Conservation (phyloP, 1,284 basidiomycete genomes). For the Ceratobasidium sp. region DNA sequence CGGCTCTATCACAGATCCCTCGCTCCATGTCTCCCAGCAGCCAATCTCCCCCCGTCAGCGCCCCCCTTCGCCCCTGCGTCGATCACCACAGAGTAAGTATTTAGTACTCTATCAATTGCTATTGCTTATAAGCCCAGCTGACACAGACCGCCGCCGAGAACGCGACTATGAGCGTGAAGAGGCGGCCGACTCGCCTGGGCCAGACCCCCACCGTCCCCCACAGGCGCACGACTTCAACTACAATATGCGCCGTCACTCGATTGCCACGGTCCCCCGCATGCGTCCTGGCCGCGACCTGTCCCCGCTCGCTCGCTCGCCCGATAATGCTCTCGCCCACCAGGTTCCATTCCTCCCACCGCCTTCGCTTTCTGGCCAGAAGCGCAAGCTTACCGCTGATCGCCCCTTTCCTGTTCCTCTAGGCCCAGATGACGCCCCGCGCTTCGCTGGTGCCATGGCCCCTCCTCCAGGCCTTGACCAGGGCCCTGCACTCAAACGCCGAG, state of each 20-base stretch:
- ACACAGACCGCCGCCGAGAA: slow-evolving; percentile 51
- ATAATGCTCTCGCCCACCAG: slow-evolving; percentile 35
- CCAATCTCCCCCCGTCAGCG: slow-evolving; percentile 62
- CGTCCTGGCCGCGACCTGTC: slow-evolving; percentile 45
- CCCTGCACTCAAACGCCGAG: slow-evolving; percentile 81
- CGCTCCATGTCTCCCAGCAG: slow-evolving; percentile 72
- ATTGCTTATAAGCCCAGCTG: slow-evolving; percentile 1
- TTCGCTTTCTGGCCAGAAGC: slow-evolving; percentile 70
- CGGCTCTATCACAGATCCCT: slow-evolving; percentile 84
- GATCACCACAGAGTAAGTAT: slow-evolving; percentile 49
- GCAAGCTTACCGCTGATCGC: slow-evolving; percentile 82
- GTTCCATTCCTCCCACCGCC: slow-evolving; percentile 47
- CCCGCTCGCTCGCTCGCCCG: slow-evolving; percentile 45
- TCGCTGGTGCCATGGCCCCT: slow-evolving; percentile 25
- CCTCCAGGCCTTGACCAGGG: slow-evolving; percentile 46
- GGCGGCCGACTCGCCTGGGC: slow-evolving; percentile 43
- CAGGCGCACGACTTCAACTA: slow-evolving; percentile 66
- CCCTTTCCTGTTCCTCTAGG: slow-evolving; percentile 35
- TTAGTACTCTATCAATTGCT: neutral
- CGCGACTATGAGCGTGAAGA: slow-evolving; percentile 41
- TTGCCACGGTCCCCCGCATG: slow-evolving; percentile 61
- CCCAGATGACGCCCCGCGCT: slow-evolving; percentile 28
- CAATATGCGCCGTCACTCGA: slow-evolving; percentile 75
- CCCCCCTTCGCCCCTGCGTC: slow-evolving; percentile 69
- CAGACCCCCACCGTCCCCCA: slow-evolving; percentile 21